These are phyloP conservation scores for Plantago lanceolata DNA, from an alignment of 305 asterid genomes.

Conservation along the genomic window DNA sequence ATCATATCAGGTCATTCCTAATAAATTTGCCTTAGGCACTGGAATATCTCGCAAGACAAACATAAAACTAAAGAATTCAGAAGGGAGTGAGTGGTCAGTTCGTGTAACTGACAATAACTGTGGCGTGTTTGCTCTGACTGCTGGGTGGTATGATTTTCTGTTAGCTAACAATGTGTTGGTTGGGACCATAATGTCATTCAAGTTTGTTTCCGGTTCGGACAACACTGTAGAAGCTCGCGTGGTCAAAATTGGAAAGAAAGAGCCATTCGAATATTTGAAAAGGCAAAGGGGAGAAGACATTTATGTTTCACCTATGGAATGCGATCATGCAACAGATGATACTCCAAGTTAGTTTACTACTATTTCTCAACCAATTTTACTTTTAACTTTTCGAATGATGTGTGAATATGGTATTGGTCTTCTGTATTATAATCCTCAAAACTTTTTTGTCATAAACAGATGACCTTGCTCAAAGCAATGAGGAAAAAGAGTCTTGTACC, in stretches of 20 bases:
- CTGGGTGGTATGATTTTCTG: slow-evolving; percentile 11
- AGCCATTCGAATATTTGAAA: background rate
- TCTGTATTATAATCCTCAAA: too few species aligned
- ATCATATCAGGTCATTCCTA: slow-evolving; percentile 13
- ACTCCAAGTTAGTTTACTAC: too few species aligned
- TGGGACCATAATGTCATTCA: slow-evolving; percentile 9
- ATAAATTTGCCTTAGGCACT: background rate
- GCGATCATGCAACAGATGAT: too few species aligned
- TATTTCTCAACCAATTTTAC: too few species aligned
- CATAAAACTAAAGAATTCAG: background rate
- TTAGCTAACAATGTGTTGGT: background rate
- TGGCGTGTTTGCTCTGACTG: slow-evolving; percentile 4
- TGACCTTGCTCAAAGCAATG: too few species aligned
- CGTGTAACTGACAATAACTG: background rate
- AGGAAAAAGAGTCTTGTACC: too few species aligned
- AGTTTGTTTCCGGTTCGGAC: background rate
- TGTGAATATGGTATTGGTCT: too few species aligned
- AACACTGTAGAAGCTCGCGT: background rate
- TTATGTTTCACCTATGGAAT: too few species aligned
- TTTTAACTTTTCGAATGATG: too few species aligned
- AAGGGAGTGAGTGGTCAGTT: slow-evolving; percentile 17
- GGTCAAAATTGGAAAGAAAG: background rate
- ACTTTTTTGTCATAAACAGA: too few species aligned
- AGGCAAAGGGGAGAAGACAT: background rate
- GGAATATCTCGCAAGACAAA: background rate